Percentiles rank a stretch among this genome's conserved stretches.
phyloP scores from a whole-genome alignment of 345 rosid species.

The Salix viminalis region DNA sequence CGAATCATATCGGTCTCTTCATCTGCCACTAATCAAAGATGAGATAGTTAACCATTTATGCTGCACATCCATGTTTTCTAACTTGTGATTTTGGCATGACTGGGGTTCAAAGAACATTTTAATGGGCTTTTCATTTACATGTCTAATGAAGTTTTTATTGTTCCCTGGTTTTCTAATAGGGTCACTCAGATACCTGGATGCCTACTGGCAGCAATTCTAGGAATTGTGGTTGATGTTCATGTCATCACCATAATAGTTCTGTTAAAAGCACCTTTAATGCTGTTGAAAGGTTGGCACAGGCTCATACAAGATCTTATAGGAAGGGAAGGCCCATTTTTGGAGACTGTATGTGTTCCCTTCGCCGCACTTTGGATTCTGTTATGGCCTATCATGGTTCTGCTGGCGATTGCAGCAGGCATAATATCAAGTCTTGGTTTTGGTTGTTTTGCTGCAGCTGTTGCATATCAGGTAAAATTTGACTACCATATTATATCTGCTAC shows the following conservation, averaged over 20 bases:
- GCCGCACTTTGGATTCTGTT: conserved; percentile 20
- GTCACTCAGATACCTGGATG: conserved; percentile 19
- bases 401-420: conserved; percentile 13
- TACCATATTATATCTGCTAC: not conserved
- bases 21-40: too few species aligned
- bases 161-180: conserved; percentile 1
- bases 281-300: conserved; percentile 26
- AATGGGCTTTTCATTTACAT: too few species aligned
- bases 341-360: conserved; percentile 30
- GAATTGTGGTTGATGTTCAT: conserved; percentile 18
- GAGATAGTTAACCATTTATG: too few species aligned
- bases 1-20: too few species aligned
- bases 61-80: too few species aligned
- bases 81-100: too few species aligned
- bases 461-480: conserved; percentile 16
- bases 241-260: conserved; percentile 15
- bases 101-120: too few species aligned
- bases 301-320: conserved; percentile 21
- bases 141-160: not conserved
- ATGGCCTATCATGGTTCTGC: conserved; percentile 25
- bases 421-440: conserved; percentile 19
- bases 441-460: conserved; percentile 19
- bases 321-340: conserved; percentile 26
- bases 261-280: conserved; percentile 18
- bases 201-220: conserved; percentile 12